phyloP scores from a whole-genome alignment of 1,139 yeast genomes.

The Yamadazyma epiphylla region DNA sequence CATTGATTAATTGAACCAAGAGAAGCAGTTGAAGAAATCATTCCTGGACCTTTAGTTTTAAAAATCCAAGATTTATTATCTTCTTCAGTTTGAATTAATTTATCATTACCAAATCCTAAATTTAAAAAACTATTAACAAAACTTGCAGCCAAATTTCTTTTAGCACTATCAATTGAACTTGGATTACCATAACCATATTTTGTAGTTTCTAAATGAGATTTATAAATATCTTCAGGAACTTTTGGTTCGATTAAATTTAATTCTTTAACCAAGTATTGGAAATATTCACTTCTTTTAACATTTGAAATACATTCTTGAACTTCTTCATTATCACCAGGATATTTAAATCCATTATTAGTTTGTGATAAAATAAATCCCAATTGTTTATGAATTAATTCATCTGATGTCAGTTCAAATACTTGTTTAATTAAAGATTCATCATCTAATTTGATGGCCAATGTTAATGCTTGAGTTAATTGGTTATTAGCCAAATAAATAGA shows the following conservation, averaged over 20 bases:
- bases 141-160: conserved; percentile 92
- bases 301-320: conserved; percentile 88
- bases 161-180: conserved; percentile 84
- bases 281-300: conserved; percentile 74
- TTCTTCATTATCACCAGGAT: conserved; percentile 61
- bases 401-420: conserved; percentile 74
- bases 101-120: conserved; percentile 87
- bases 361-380: conserved; percentile 85
- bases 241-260: conserved; percentile 85
- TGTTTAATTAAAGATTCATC: conserved; percentile 73
- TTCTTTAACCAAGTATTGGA: conserved; percentile 76
- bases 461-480: conserved; percentile 84
- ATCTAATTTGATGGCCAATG: conserved; percentile 85
- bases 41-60: conserved; percentile 88
- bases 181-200: conserved; percentile 54
- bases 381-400: conserved; percentile 77
- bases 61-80: conserved; percentile 83
- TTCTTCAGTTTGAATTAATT: conserved; percentile 69
- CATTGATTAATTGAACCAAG: conserved; percentile 89
- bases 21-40: conserved; percentile 88
- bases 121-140: conserved; percentile 91
- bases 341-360: conserved; percentile 76
- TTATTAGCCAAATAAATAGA: conserved; percentile 76
- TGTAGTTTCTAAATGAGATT: conserved; percentile 78
- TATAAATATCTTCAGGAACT: conserved; percentile 93